These are phyloP conservation scores for Suillus sp. DNA, from an alignment of 768 basidiomycete species.

Conservation along the genomic window DNA sequence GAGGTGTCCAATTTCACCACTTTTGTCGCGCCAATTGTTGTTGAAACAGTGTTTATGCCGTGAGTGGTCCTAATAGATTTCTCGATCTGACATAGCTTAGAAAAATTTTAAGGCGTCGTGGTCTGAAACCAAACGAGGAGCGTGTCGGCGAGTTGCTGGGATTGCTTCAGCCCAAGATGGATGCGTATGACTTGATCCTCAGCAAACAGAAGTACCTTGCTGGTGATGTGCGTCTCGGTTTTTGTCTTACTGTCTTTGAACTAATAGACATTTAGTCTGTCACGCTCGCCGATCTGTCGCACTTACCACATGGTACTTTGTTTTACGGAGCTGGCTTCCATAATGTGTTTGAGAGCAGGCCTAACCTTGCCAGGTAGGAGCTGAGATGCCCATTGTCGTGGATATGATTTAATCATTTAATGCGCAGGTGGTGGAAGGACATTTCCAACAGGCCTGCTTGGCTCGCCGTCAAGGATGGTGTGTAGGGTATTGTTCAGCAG, in stretches of 20 bases:
- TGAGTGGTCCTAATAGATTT: slow-evolving; percentile 32
- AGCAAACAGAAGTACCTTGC: slow-evolving; percentile 56
- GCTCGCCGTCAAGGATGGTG: slow-evolving; percentile 46
- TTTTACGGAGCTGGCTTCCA: slow-evolving; percentile 28
- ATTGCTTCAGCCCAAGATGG: slow-evolving; percentile 40
- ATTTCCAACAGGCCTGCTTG: slow-evolving; percentile 47
- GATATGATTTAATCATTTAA: background rate
- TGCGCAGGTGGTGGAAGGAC: slow-evolving; percentile 54
- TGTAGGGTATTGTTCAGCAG: background rate
- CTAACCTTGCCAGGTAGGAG: slow-evolving; percentile 47
- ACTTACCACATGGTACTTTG: slow-evolving; percentile 48
- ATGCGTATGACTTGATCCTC: slow-evolving; percentile 57
- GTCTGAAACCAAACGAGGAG: slow-evolving; percentile 27
- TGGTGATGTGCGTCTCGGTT: slow-evolving; percentile 48
- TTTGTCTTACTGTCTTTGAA: slow-evolving; percentile 33
- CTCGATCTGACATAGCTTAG: background rate
- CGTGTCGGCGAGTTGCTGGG: slow-evolving; percentile 18
- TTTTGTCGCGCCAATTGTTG: slow-evolving; percentile 38
- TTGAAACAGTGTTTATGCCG: slow-evolving; percentile 57
- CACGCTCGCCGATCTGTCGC: slow-evolving; percentile 61
- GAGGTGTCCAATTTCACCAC: slow-evolving; percentile 56
- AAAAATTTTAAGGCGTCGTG: slow-evolving; percentile 17
- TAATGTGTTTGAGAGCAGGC: slow-evolving; percentile 36
- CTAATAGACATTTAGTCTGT: slow-evolving; percentile 33
- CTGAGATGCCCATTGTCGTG: background rate